Percentiles rank a stretch among this genome's conserved stretches.
Evolutionary conservation across 1,139 yeast genomes (phyloP).

Genomic region (Tardiomyces depauwii): DNA sequence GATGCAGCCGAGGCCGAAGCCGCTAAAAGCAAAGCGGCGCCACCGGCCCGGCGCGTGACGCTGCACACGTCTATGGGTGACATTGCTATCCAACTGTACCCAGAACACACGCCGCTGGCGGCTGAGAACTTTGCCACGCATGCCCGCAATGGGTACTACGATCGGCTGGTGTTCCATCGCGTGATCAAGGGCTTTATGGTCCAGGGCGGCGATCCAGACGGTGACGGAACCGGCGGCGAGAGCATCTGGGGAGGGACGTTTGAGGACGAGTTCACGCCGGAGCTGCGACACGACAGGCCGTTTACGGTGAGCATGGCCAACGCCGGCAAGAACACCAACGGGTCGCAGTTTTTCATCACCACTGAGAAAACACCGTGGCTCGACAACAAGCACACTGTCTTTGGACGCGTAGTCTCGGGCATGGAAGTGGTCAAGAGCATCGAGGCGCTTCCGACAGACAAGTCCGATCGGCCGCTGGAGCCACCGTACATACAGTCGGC

Average conservation of each 20-base stretch:
- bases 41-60: slow-evolving; percentile 9
- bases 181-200: slow-evolving; percentile 40
- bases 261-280: slow-evolving; percentile 33
- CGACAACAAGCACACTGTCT: slow-evolving; percentile 49
- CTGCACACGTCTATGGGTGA: slow-evolving; percentile 40
- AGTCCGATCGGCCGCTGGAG: slow-evolving; percentile 24
- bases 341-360: slow-evolving; percentile 53
- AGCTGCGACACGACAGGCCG: slow-evolving; percentile 31
- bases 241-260: slow-evolving; percentile 33
- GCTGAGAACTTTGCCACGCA: slow-evolving; percentile 34
- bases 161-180: slow-evolving; percentile 35
- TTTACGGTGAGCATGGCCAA: slow-evolving; percentile 49
- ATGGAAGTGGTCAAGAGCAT: slow-evolving; percentile 26
- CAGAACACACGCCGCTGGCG: slow-evolving; percentile 32
- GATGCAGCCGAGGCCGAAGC: slow-evolving; percentile 1
- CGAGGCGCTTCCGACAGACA: slow-evolving; percentile 19
- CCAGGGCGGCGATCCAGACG: slow-evolving; percentile 43
- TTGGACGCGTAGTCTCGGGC: slow-evolving; percentile 40
- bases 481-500: slow-evolving; percentile 22
- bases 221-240: slow-evolving; percentile 41
- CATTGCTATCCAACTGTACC: slow-evolving; percentile 30
- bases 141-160: slow-evolving; percentile 31
- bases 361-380: slow-evolving; percentile 34
- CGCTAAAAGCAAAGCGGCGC: not conserved
- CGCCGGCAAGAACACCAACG: slow-evolving; percentile 51